A percentile compares a stretch with the other conserved stretches of the same genome.
Evolutionary conservation across 2,329 filamentous ascomycete species (phyloP).

Genomic region (Clonostachys chloroleuca): DNA sequence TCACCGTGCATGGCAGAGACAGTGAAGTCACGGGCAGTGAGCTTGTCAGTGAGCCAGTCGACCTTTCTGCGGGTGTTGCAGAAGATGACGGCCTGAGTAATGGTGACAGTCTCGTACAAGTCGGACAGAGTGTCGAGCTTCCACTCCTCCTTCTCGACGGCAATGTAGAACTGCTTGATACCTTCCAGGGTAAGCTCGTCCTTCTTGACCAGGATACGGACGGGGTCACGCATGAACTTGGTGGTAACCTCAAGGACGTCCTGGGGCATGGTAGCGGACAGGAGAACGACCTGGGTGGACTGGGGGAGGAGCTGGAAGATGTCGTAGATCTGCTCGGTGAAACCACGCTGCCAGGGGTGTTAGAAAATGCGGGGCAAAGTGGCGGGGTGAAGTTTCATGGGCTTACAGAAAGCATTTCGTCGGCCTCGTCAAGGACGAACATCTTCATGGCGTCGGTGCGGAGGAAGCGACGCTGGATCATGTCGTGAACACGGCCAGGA

Average conservation of each 20-base stretch:
- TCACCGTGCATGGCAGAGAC: conserved; percentile 99
- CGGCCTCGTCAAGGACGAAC: conserved; percentile 98
- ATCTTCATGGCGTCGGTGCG: conserved; percentile 99
- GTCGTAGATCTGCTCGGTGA: conserved; percentile 99
- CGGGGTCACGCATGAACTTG: conserved; percentile 99
- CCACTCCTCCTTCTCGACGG: conserved; percentile 99
- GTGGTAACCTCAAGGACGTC: conserved; percentile 99
- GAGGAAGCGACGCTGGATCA: conserved; percentile 97
- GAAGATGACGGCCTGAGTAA: conserved; percentile 99
- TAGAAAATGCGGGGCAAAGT: conserved; percentile 14
- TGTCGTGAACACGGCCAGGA: conserved; percentile 96
- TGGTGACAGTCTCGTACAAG: conserved; percentile 98
- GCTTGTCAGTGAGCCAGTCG: conserved; percentile 99
- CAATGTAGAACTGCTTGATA: conserved; percentile 99
- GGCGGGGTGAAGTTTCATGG: background rate
- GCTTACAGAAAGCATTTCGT: conserved; percentile 93
- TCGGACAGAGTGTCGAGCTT: conserved; percentile 99
- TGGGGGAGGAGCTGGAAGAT: conserved; percentile 99
- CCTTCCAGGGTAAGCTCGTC: conserved; percentile 98
- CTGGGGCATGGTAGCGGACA: conserved; percentile 98
- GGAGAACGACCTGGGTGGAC: conserved; percentile 95
- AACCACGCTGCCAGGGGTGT: conserved; percentile 67
- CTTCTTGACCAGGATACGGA: conserved; percentile 99
- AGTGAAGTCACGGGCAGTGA: conserved; percentile 96
- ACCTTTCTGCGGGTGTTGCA: conserved; percentile 99